Evolutionary conservation across 148 eudicot genomes (phyloP).

Genomic region (Camellia granthamiana): DNA sequence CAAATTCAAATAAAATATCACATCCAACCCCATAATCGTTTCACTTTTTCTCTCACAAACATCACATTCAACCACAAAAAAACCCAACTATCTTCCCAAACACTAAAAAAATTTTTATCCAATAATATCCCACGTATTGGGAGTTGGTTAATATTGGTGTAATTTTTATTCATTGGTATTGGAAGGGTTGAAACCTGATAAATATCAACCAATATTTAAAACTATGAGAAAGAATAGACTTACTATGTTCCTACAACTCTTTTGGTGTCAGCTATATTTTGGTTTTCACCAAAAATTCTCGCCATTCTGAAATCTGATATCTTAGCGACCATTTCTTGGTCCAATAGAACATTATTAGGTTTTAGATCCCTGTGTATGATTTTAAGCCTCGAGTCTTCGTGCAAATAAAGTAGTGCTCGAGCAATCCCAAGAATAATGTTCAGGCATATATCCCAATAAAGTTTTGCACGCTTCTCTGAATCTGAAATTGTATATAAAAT

Average conservation of each 20-base stretch:
- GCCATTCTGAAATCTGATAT: conserved; percentile 35
- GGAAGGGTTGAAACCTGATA: too few species aligned
- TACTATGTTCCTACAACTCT: conserved; percentile 33
- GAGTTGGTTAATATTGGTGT: too few species aligned
- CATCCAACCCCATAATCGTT: too few species aligned
- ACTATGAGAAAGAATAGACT: not conserved
- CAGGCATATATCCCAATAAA: conserved; percentile 17
- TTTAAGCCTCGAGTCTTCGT: conserved; percentile 19
- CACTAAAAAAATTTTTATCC: too few species aligned
- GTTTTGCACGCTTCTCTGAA: conserved; percentile 6
- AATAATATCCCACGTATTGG: too few species aligned
- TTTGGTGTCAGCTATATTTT: conserved; percentile 21
- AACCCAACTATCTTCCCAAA: too few species aligned
- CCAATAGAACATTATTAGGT: conserved; percentile 22
- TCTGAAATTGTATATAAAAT: not conserved
- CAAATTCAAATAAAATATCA: too few species aligned
- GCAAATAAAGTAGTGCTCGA: conserved; percentile 23
- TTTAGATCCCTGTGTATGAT: conserved; percentile 31
- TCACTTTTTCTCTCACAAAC: too few species aligned
- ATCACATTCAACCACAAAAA: too few species aligned
- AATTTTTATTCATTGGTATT: too few species aligned
- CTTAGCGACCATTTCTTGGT: conserved; percentile 21
- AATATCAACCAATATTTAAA: too few species aligned
- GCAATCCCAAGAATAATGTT: conserved; percentile 17
- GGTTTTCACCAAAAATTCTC: conserved; percentile 26